A percentile compares a stretch with the other conserved stretches of the same genome.
These are phyloP conservation scores for Silybum marianum DNA, from an alignment of 129 eudicot genomes.

Conservation along the genomic window DNA sequence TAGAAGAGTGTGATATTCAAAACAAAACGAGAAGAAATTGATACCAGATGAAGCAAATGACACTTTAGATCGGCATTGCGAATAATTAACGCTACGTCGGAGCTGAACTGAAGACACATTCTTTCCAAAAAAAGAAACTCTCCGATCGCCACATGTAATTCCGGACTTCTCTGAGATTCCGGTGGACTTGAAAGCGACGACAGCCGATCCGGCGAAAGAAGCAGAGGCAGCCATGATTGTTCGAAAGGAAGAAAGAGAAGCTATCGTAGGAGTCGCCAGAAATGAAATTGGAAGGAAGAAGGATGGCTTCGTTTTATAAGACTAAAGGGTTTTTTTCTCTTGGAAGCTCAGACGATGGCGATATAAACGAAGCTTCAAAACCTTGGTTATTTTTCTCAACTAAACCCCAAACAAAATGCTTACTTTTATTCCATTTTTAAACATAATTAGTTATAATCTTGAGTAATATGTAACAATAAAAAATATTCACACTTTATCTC, in stretches of 20 bases:
- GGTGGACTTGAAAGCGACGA: constrained; percentile 45
- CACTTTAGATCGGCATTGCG: constrained; percentile 45
- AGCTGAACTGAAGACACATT: constrained; percentile 31
- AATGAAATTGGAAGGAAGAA: neutral
- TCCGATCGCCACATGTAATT: constrained; percentile 17
- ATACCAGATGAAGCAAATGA: constrained; percentile 53
- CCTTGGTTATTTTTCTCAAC: constrained; percentile 12
- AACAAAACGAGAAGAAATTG: neutral
- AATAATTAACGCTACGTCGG: constrained; percentile 27
- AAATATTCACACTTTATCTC: too few relatives aligned
- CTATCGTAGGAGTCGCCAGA: constrained; percentile 14
- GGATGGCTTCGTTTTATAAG: constrained; percentile 1
- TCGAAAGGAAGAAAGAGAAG: constrained; percentile 25
- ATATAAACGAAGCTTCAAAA: constrained; percentile 17
- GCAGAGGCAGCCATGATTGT: constrained; percentile 52
- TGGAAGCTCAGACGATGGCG: constrained; percentile 39
- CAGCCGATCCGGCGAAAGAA: constrained; percentile 67
- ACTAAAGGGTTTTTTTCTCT: neutral
- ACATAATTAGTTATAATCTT: too few relatives aligned
- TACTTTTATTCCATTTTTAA: too few relatives aligned
- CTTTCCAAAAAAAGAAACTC: constrained; percentile 19
- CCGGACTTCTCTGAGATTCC: constrained; percentile 29
- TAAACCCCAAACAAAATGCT: neutral
- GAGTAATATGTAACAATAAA: too few relatives aligned
- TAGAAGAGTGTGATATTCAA: neutral